A percentile compares a stretch with the other conserved stretches of the same genome.
Conservation (phyloP, 345 rosid species). For the Brassica carinata region DNA sequence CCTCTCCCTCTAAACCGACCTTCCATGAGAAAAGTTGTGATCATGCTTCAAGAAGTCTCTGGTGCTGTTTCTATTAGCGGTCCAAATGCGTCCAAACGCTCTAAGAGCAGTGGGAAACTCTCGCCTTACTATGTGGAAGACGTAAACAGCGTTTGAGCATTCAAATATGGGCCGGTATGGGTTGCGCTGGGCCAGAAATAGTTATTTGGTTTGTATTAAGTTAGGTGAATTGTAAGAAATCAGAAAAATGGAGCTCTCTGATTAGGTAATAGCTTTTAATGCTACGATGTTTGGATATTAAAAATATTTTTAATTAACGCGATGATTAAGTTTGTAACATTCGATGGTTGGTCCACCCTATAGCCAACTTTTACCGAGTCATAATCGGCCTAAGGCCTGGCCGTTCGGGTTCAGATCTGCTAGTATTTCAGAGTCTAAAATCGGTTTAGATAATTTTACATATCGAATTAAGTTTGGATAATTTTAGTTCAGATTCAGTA, state of each 20-base stretch:
- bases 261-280: slow-evolving; percentile 27
- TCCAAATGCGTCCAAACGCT: slow-evolving; percentile 31
- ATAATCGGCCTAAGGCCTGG: not conserved
- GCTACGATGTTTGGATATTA: not conserved
- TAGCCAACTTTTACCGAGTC: slow-evolving; percentile 1
- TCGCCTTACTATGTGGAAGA: slow-evolving; percentile 74
- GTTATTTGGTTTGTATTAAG: not conserved
- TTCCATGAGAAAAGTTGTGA: slow-evolving; percentile 89
- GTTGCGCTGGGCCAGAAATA: not conserved
- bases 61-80: slow-evolving; percentile 31
- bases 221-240: slow-evolving; percentile 25
- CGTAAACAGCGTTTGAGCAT: slow-evolving; percentile 34
- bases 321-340: not conserved
- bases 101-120: slow-evolving; percentile 56
- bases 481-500: too few species aligned
- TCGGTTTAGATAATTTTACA: too few species aligned
- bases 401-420: too few species aligned
- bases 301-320: not conserved
- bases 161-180: slow-evolving; percentile 8
- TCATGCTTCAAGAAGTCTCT: slow-evolving; percentile 68
- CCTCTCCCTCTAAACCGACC: slow-evolving; percentile 84
- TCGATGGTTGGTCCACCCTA: slow-evolving; percentile 16
- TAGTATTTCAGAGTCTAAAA: too few species aligned
- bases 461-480: too few species aligned
- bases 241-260: slow-evolving; percentile 29